Percentiles rank a stretch among this genome's conserved stretches.
Evolutionary conservation across 305 asterid species (phyloP).

Genomic region (Fraxinus dipetala): DNA sequence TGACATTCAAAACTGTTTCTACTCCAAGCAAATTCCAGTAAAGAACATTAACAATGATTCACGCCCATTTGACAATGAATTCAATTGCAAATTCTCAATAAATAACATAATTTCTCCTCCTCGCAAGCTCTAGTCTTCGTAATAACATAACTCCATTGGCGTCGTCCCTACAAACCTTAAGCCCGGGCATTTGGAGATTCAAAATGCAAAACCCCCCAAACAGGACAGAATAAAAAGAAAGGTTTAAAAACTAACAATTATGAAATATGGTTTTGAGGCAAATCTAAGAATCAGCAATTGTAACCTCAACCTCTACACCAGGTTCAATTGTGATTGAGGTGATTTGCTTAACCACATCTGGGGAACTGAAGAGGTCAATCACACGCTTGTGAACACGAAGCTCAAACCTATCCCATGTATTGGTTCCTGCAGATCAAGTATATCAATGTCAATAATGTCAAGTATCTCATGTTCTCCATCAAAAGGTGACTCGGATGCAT

Average conservation of each 20-base stretch:
- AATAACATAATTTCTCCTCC: neutral
- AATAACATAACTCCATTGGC: neutral
- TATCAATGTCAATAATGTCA: neutral
- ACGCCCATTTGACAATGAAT: too few relatives aligned
- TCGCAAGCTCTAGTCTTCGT: neutral
- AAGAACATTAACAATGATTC: neutral
- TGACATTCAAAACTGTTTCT: neutral
- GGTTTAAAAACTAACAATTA: neutral
- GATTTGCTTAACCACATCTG: slow-evolving; percentile 82
- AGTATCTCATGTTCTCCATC: neutral
- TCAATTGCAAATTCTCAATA: neutral
- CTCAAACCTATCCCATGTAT: slow-evolving; percentile 81
- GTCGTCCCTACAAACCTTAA: neutral
- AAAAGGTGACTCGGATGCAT: neutral
- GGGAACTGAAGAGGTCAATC: slow-evolving; percentile 90
- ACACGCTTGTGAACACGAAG: slow-evolving; percentile 87
- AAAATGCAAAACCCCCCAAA: slow-evolving; percentile 10
- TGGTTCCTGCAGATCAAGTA: slow-evolving; percentile 48
- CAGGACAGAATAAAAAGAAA: slow-evolving; percentile 21
- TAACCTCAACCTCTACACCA: slow-evolving; percentile 96
- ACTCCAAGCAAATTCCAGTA: neutral
- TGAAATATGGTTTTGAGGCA: slow-evolving; percentile 5
- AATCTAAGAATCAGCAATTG: slow-evolving; percentile 72
- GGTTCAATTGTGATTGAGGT: slow-evolving; percentile 91
- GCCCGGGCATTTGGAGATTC: neutral